A percentile compares a stretch with the other conserved stretches of the same genome.
These are phyloP conservation scores for Boletus sp. DNA, from an alignment of 1,284 basidiomycete genomes.

Conservation along the genomic window DNA sequence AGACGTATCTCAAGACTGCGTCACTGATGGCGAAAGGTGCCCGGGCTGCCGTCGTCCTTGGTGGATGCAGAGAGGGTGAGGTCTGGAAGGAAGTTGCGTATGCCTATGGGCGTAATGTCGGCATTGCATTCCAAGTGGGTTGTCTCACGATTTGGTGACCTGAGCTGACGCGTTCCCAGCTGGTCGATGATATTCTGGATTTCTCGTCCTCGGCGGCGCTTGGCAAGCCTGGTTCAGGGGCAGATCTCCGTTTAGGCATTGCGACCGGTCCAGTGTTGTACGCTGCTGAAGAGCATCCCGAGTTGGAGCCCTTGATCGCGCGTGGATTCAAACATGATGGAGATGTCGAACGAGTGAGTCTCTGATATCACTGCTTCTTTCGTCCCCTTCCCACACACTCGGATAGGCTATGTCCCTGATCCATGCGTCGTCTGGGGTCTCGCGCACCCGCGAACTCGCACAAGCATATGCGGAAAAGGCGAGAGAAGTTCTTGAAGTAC, in stretches of 20 bases:
- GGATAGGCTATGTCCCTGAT: constrained; percentile 63
- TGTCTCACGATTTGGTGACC: background rate
- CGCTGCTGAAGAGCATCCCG: constrained; percentile 88
- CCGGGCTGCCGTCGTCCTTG: constrained; percentile 84
- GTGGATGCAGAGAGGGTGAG: constrained; percentile 79
- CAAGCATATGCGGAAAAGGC: constrained; percentile 77
- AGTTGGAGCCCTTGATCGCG: constrained; percentile 77
- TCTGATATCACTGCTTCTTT: background rate
- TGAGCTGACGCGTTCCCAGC: constrained; percentile 44
- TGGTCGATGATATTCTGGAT: constrained; percentile 91
- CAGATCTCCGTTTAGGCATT: constrained; percentile 83
- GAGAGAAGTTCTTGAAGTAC: constrained; percentile 59
- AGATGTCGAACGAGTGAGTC: constrained; percentile 77
- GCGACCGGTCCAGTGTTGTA: constrained; percentile 93
- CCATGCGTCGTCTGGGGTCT: constrained; percentile 69
- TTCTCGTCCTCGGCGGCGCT: constrained; percentile 67
- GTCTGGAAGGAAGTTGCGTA: constrained; percentile 93
- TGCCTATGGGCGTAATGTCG: constrained; percentile 84
- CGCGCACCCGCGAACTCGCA: constrained; percentile 79
- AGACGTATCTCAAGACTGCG: constrained; percentile 96
- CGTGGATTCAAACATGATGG: constrained; percentile 81
- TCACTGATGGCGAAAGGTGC: constrained; percentile 94
- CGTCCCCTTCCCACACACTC: background rate
- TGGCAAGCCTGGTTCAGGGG: constrained; percentile 79
- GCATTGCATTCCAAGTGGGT: constrained; percentile 91